Evolutionary conservation across 1,284 basidiomycete species (phyloP), one percentile per base, ranked within the genome.

Genomic region (Papiliotrema flavescens): DNA sequence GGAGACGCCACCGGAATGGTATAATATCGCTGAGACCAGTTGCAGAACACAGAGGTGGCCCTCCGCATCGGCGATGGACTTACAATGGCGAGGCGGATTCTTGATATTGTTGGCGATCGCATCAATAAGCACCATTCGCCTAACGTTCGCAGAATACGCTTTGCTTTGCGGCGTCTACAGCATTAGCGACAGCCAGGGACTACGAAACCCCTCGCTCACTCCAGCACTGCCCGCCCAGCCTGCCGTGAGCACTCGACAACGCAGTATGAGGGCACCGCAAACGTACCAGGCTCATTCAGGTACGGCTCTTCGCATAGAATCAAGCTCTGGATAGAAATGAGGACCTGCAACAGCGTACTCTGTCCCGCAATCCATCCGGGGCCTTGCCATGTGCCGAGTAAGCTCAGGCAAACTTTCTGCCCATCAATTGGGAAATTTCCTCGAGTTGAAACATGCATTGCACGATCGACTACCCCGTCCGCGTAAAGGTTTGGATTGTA

Each of bases 401-500:
- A 78, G 35, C 88, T 90, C 40, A 95, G 76, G 73, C 91, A 95
- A 15, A 96, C 92, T 79, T 96, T 95, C 67, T 71, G 24, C 47
- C 53, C n/a, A 55, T 55, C 47, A 23, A 20, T 24, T 17, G 1
- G 2, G 28, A 87, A 89, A 65, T 91, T 87, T 34, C 45, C 28
- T 37, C 47, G n/a, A 36, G 11, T 22, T n/a, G 37, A 19, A 2
- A 5, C 7, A 13, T n/a, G 17, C 9, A n/a, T n/a, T n/a, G 20
- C 9, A 44, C 17, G 20, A n/a, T 17, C 15, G 68, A 84, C 67
- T 71, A 88, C 88, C 14, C 73, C 73, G 55, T 73, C 67, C 44
- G 87, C 88, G 69, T 92, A 94, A 24, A 94, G 79, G 70, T 95
- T 95, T 3, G 91, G 91, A 65, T 94, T 94, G 77, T 92, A 91